A percentile compares a stretch with the other conserved stretches of the same genome.
phyloP scores from a whole-genome alignment of 176 grass and related monocot species.

The Saccharum spontaneum region DNA sequence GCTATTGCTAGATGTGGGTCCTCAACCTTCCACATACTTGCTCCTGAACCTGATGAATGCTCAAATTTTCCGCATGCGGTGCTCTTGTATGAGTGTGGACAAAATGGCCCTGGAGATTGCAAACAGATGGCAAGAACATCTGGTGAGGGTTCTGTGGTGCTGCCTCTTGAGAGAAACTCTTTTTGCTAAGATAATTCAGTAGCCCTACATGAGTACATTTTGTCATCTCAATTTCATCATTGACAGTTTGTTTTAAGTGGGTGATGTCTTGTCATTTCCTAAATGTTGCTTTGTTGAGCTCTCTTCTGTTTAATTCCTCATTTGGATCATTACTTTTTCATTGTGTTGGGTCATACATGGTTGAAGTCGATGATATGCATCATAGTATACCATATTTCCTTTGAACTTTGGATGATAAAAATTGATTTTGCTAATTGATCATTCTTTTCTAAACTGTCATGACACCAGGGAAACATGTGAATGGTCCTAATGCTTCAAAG shows the following conservation, averaged over 20 bases:
- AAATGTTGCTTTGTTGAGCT: neutral
- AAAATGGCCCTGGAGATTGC: neutral
- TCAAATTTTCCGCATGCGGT: conserved; percentile 57
- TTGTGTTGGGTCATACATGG: conserved; percentile 1
- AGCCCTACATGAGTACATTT: conserved; percentile 9
- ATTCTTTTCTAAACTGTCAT: conserved; percentile 22
- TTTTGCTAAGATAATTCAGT: conserved; percentile 17
- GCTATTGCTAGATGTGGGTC: conserved; percentile 32
- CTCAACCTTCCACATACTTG: conserved; percentile 46
- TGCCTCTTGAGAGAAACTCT: conserved; percentile 1
- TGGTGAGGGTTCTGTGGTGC: conserved; percentile 34
- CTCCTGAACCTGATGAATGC: conserved; percentile 35
- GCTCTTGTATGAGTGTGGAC: conserved; percentile 40
- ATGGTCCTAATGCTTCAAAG: conserved; percentile 5
- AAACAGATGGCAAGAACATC: conserved; percentile 37
- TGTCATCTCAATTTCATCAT: neutral
- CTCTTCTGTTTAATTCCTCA: neutral
- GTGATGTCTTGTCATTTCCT: conserved; percentile 3
- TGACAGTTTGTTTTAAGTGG: neutral
- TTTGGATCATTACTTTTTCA: conserved; percentile 11
- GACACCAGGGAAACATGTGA: conserved; percentile 18
- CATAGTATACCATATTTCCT: neutral
- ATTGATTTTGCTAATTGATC: neutral
- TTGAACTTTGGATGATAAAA: conserved; percentile 13
- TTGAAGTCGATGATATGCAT: conserved; percentile 2